These are phyloP conservation scores for Cystofilobasidium bisporidii DNA, from an alignment of 768 basidiomycete genomes.

Conservation along the genomic window DNA sequence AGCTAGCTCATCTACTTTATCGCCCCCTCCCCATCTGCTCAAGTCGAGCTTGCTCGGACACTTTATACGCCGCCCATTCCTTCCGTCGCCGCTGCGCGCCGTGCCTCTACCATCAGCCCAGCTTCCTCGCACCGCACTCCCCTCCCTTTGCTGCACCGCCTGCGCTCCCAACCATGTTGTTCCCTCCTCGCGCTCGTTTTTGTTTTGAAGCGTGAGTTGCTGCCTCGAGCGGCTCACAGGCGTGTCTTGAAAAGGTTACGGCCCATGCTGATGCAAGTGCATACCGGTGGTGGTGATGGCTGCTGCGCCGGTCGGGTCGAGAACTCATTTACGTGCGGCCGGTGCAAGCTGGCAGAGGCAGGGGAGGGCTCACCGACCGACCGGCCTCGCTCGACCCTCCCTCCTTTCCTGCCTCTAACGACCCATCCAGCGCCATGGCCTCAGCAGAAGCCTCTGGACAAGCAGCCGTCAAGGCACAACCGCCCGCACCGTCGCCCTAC, in stretches of 20 bases:
- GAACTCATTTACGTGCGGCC: slow-evolving; percentile 1
- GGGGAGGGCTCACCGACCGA: background rate
- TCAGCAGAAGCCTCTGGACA: background rate
- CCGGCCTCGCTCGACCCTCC: background rate
- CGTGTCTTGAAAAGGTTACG: too few relatives aligned
- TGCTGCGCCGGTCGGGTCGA: background rate
- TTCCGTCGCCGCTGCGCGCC: too few relatives aligned
- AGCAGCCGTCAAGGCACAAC: background rate
- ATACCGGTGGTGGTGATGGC: background rate
- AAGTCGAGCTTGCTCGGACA: too few relatives aligned
- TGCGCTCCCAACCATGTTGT: background rate
- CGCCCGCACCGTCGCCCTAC: background rate
- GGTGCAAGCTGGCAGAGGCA: background rate
- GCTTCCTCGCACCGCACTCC: background rate
- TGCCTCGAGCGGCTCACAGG: too few relatives aligned
- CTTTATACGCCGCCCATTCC: too few relatives aligned
- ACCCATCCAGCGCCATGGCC: slow-evolving; percentile 2
- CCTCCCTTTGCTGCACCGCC: background rate
- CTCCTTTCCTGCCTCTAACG: background rate
- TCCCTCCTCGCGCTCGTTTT: too few relatives aligned
- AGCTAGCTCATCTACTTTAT: too few relatives aligned
- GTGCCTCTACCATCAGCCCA: background rate
- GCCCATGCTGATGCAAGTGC: background rate
- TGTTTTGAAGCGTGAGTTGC: too few relatives aligned
- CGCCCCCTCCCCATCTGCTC: too few relatives aligned